Percentiles rank a stretch among this genome's conserved stretches.
These are phyloP conservation scores for Tetragonia tetragonoides DNA, from an alignment of 148 eudicot genomes.

Conservation along the genomic window DNA sequence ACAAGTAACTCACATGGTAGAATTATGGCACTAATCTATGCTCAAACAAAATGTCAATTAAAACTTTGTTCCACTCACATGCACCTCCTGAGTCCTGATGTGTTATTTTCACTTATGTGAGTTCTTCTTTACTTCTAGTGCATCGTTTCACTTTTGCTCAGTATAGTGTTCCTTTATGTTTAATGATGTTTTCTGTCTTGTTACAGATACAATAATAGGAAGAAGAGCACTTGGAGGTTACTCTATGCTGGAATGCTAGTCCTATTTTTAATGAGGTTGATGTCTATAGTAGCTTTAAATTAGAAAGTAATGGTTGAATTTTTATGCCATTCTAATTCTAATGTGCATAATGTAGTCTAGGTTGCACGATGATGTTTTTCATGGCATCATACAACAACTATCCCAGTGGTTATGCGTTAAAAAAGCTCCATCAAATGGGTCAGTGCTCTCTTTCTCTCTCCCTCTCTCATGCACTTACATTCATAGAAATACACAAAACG, in stretches of 20 bases:
- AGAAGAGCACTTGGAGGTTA: slow-evolving; percentile 68
- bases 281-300: background rate
- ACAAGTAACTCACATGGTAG: background rate
- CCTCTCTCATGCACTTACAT: background rate
- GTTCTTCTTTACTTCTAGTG: background rate
- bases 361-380: slow-evolving; percentile 61
- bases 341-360: slow-evolving; percentile 57
- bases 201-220: slow-evolving; percentile 79
- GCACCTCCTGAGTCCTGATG: background rate
- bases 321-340: slow-evolving; percentile 15
- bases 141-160: background rate
- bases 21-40: background rate
- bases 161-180: background rate
- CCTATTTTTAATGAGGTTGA: slow-evolving; percentile 67
- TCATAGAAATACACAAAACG: background rate
- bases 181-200: background rate
- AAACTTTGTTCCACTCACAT: background rate
- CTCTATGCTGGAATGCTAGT: slow-evolving; percentile 60
- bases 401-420: slow-evolving; percentile 87
- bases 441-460: slow-evolving; percentile 26
- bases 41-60: background rate
- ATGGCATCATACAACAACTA: slow-evolving; percentile 91
- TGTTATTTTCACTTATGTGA: background rate
- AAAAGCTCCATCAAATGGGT: slow-evolving; percentile 68
- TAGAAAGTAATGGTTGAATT: background rate